A percentile compares a stretch with the other conserved stretches of the same genome.
These are phyloP conservation scores for Castanea crenata DNA, from an alignment of 306 rosid genomes.

Conservation along the genomic window DNA sequence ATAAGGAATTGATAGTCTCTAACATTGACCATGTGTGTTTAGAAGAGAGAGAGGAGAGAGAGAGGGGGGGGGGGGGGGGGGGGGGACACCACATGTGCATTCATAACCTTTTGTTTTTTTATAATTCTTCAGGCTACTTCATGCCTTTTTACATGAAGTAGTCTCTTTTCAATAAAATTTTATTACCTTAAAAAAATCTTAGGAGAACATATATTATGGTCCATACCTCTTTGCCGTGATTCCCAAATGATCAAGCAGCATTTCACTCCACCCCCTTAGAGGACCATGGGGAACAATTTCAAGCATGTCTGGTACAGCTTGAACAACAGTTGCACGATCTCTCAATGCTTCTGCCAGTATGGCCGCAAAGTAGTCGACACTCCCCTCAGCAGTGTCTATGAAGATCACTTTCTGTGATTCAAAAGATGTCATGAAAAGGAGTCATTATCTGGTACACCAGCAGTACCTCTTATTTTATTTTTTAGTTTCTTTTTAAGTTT, in stretches of 20 bases:
- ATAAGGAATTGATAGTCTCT: not conserved
- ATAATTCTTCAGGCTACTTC: too few species aligned
- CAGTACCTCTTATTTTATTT: not conserved
- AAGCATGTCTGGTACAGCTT: conserved; percentile 79
- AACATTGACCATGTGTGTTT: not conserved
- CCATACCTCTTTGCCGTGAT: conserved; percentile 64
- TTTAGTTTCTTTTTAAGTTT: not conserved
- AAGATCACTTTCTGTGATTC: conserved; percentile 74
- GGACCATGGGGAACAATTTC: conserved; percentile 86
- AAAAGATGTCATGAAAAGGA: conserved; percentile 15
- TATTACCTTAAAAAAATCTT: too few species aligned
- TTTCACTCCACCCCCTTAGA: conserved; percentile 80
- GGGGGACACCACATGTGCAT: too few species aligned
- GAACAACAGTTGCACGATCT: conserved; percentile 71
- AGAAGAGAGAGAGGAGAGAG: too few species aligned
- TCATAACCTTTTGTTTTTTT: not conserved
- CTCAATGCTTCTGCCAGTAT: conserved; percentile 73
- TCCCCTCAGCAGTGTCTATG: conserved; percentile 62
- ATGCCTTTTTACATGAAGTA: too few species aligned
- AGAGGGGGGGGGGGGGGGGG: too few species aligned
- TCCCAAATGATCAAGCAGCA: conserved; percentile 88
- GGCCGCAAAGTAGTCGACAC: conserved; percentile 69
- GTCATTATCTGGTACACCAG: not conserved
- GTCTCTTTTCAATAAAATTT: too few species aligned
- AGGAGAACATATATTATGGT: not conserved